Percentiles rank a stretch among this genome's conserved stretches.
Conservation (phyloP, 345 rosid genomes). For the Syzygium jambos region DNA sequence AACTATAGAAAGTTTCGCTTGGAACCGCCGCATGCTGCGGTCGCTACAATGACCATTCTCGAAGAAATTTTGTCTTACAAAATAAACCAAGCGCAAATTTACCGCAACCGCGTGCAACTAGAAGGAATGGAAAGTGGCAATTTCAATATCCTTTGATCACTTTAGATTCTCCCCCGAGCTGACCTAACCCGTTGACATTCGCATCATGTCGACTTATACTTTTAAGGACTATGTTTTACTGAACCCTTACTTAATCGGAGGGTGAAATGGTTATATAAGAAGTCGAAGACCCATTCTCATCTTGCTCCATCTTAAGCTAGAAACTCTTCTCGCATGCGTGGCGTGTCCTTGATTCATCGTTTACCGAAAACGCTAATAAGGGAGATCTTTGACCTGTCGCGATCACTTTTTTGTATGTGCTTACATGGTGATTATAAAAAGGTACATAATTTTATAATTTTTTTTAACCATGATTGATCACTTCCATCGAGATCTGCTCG, state of each 20-base stretch:
- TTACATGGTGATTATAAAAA: not conserved
- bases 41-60: not conserved
- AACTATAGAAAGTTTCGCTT: not conserved
- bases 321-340: not conserved
- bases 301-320: not conserved
- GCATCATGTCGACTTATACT: not conserved
- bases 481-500: not conserved
- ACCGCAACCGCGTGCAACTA: not conserved
- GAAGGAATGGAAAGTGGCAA: not conserved
- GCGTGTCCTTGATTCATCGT: not conserved
- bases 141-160: not conserved
- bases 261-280: not conserved
- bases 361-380: not conserved
- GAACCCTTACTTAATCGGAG: not conserved
- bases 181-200: not conserved
- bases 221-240: not conserved
- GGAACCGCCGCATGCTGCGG: not conserved
- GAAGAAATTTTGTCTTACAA: not conserved
- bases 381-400: not conserved
- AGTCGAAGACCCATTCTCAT: not conserved
- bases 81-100: not conserved
- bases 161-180: not conserved
- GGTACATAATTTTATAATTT: not conserved
- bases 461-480: not conserved
- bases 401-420: not conserved